Evolutionary conservation across 2,329 filamentous ascomycete species (phyloP), one percentile per base, ranked within the genome.

Genomic region (Nigrospora sphaerica): DNA sequence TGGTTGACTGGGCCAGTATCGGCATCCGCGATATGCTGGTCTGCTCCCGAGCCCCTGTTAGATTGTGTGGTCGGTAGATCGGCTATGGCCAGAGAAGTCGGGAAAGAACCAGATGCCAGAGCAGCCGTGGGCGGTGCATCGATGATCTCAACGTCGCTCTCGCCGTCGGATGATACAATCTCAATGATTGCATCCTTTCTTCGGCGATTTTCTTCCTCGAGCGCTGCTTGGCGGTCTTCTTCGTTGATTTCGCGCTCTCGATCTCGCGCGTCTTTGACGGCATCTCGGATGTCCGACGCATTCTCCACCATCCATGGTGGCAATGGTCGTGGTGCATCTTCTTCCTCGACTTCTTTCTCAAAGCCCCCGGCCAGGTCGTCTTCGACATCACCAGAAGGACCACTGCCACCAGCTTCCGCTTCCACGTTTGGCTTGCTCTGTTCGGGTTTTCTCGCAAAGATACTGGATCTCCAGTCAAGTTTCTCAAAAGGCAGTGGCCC

Each of bases 401-500:
- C 70, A 13, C 68, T 70, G 12, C 67, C 69, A 16, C 60, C 63
- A 35, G 59, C 42, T n/a, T 54, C 53, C 12, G 55, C 56, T 23
- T 57, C 53, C 16, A 31, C 46, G n/a, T 49, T 39, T 32, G 33
- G 33, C 5, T 55, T 51, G 5, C 10, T 19, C 12, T 23, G 6
- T 17, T 61, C 53, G 10, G 57, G 54, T 46, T 70, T 72, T 51
- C 71, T 73, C 6, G 65, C 66, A 49, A 81, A 82, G 2, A 82
- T 70, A 1, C 74, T 77, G 3, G 79, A 83, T 44, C 79, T 83
- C 73, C 78, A 82, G 39, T 86, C 81, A 2, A 95, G 74, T 59
- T 89, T 92, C 55, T 95, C 90, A 58, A 98, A 98, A 0, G 93
- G 93, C 6, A 98, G 66, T 0, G 91, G 89, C 0, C 92, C 92